Evolutionary conservation across 2,329 filamentous ascomycete species (phyloP).

Genomic region (Exophiala aquamarina): DNA sequence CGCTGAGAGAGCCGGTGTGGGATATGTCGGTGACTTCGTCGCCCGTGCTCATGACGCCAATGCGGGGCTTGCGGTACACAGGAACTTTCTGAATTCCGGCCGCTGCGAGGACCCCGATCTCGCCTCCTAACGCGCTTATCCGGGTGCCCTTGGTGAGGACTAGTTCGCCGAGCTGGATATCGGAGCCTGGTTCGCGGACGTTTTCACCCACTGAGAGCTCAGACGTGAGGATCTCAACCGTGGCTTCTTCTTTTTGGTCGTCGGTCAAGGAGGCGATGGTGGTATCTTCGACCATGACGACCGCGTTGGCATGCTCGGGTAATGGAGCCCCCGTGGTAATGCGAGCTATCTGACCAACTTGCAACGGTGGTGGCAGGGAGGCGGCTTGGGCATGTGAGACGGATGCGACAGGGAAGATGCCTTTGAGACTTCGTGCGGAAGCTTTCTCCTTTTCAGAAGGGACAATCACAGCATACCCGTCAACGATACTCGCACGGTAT

Average conservation of each 20-base stretch:
- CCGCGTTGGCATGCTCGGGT: constrained; percentile 81
- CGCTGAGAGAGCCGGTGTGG: constrained; percentile 57
- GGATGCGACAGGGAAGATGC: constrained; percentile 80
- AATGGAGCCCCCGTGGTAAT: constrained; percentile 95
- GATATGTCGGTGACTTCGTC: constrained; percentile 85
- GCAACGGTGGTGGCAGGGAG: constrained; percentile 60
- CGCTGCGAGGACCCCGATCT: constrained; percentile 85
- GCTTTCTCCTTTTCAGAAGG: constrained; percentile 42
- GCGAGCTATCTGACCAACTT: constrained; percentile 74
- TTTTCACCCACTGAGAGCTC: constrained; percentile 79
- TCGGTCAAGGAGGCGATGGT: constrained; percentile 61
- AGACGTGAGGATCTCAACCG: constrained; percentile 80
- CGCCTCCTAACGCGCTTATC: constrained; percentile 84
- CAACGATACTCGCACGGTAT: constrained; percentile 93
- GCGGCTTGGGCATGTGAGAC: constrained; percentile 82
- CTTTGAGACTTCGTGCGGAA: constrained; percentile 58
- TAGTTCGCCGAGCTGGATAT: constrained; percentile 67
- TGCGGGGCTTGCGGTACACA: constrained; percentile 72
- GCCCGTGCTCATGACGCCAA: constrained; percentile 89
- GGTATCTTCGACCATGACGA: constrained; percentile 97
- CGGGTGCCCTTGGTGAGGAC: constrained; percentile 76
- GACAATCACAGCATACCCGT: constrained; percentile 86
- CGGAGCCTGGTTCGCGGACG: constrained; percentile 85
- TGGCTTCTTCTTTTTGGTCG: constrained; percentile 79
- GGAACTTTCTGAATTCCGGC: constrained; percentile 72